These are phyloP conservation scores for Candida manassasensis DNA, from an alignment of 805 yeast species.

Conservation along the genomic window DNA sequence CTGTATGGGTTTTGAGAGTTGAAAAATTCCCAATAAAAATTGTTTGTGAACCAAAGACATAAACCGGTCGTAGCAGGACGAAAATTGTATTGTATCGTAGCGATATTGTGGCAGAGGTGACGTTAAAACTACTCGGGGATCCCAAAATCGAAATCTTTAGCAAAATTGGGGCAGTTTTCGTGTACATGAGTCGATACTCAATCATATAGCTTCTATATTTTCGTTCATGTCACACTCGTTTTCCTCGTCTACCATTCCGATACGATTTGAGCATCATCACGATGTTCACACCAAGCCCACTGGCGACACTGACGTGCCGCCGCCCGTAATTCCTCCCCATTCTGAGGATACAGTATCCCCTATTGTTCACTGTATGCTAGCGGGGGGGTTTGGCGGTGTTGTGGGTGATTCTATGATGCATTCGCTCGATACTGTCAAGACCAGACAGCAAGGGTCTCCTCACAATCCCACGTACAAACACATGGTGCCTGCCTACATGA, in stretches of 20 bases:
- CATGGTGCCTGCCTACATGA: constrained; percentile 70
- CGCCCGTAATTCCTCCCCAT: constrained; percentile 3
- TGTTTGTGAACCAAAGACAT: background rate
- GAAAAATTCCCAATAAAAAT: background rate
- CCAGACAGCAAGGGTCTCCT: constrained; percentile 95
- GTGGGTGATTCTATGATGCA: constrained; percentile 93
- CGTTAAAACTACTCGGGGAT: no score
- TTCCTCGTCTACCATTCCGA: constrained; percentile 33
- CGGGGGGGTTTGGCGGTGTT: constrained; percentile 94
- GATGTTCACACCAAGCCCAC: constrained; percentile 10
- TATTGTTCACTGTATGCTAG: constrained; percentile 60
- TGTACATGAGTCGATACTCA: no score
- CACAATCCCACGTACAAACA: constrained; percentile 59
- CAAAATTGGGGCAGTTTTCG: no score
- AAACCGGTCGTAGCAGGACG: background rate
- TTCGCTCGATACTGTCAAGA: constrained; percentile 92
- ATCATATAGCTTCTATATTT: background rate
- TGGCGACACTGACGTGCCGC: background rate
- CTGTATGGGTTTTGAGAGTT: background rate
- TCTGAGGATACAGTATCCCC: constrained; percentile 28
- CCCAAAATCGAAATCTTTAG: no score
- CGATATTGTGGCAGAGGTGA: no score
- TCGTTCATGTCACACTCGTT: constrained; percentile 21
- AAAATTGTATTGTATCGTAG: background rate
- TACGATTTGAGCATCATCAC: constrained; percentile 25